Conservation (phyloP, 176 grass and related monocot genomes). For the Cenchrus americanus region DNA sequence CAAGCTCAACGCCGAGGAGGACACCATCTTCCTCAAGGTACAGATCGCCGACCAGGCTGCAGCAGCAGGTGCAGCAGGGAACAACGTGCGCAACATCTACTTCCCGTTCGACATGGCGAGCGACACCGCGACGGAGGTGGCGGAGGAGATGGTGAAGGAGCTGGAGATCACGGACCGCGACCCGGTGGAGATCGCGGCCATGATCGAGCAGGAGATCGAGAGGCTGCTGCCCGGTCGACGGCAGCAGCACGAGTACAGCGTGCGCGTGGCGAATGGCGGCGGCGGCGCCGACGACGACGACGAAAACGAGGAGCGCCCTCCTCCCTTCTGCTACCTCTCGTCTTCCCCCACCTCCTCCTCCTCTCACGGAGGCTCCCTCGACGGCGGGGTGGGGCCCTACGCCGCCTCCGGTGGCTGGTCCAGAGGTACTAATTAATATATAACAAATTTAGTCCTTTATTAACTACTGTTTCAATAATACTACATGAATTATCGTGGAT, state of each 20-base stretch:
- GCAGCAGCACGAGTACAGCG: slow-evolving; percentile 55
- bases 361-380: slow-evolving; percentile 55
- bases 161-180: slow-evolving; percentile 76
- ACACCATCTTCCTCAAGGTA: slow-evolving; percentile 87
- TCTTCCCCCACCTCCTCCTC: slow-evolving; percentile 80
- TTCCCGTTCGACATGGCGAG: slow-evolving; percentile 78
- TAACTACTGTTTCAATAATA: no score
- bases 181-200: slow-evolving; percentile 71
- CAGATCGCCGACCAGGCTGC: slow-evolving; percentile 64
- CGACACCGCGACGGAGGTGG: slow-evolving; percentile 85
- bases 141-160: slow-evolving; percentile 92
- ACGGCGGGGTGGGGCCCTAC: slow-evolving; percentile 32
- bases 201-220: slow-evolving; percentile 76
- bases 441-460: no score
- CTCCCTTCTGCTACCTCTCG: slow-evolving; percentile 65
- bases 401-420: slow-evolving; percentile 35
- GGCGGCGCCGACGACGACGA: slow-evolving; percentile 50
- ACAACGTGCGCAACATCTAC: slow-evolving; percentile 73
- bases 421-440: slow-evolving; percentile 44
- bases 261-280: not conserved
- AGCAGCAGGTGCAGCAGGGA: slow-evolving; percentile 6
- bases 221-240: slow-evolving; percentile 63
- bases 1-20: slow-evolving; percentile 83
- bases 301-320: slow-evolving; percentile 47
- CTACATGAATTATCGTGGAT: no score